Conservation (phyloP, 371 early-diverging fungal genomes). For the Lichtheimia corymbifera region DNA sequence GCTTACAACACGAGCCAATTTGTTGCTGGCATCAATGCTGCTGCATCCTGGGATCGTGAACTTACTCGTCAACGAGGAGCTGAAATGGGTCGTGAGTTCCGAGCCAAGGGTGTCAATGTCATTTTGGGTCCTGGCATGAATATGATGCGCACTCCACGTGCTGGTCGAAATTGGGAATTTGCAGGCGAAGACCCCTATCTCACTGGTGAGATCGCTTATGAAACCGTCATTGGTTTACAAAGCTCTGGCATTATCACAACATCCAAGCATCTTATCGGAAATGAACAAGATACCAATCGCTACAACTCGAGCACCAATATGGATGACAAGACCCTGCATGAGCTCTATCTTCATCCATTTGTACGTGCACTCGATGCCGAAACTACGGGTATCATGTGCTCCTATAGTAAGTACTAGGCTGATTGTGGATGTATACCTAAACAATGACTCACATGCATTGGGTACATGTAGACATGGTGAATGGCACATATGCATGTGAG, state of each 20-base stretch:
- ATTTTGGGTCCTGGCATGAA: conserved; percentile 28
- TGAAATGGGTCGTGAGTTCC: conserved; percentile 48
- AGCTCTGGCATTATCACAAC: conserved; percentile 41
- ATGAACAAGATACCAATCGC: conserved; percentile 48
- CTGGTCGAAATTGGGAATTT: conserved; percentile 50
- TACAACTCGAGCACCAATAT: conserved; percentile 15
- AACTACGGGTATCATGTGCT: conserved; percentile 48
- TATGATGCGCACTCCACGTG: conserved; percentile 34
- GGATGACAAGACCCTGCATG: conserved; percentile 33
- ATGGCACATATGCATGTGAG: conserved; percentile 42
- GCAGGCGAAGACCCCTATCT: conserved; percentile 53
- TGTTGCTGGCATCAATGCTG: conserved; percentile 46
- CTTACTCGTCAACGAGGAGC: conserved; percentile 40
- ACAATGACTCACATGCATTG: conserved; percentile 15
- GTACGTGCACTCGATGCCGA: conserved; percentile 43
- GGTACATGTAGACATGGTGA: conserved; percentile 29
- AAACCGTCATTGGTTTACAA: conserved; percentile 26
- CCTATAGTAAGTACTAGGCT: conserved; percentile 33
- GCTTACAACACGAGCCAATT: conserved; percentile 39
- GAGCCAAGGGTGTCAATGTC: conserved; percentile 47
- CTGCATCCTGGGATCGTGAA: conserved; percentile 45
- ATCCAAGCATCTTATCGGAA: conserved; percentile 51
- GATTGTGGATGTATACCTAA: conserved; percentile 28
- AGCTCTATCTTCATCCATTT: conserved; percentile 56
- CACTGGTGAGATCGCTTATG: conserved; percentile 19